These are phyloP conservation scores for Inonotus obliquus DNA, from an alignment of 1,284 basidiomycete species.

Conservation along the genomic window DNA sequence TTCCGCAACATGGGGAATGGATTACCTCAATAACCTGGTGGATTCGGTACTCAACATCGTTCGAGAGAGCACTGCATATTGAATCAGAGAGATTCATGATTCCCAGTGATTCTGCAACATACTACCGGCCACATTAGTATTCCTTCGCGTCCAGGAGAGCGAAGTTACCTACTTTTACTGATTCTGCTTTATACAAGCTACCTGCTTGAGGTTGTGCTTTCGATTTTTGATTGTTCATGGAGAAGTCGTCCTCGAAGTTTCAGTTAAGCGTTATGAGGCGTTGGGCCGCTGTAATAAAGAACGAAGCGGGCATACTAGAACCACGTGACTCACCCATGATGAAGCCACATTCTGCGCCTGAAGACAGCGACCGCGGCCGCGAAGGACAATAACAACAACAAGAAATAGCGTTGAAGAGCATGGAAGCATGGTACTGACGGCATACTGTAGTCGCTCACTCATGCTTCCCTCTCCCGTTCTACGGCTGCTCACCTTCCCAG, in stretches of 20 bases:
- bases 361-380: neutral
- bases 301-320: neutral
- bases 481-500: conserved; percentile 69
- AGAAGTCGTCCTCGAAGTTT: neutral
- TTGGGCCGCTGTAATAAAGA: no score
- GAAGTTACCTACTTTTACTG: conserved; percentile 47
- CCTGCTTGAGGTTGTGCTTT: conserved; percentile 44
- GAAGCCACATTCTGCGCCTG: neutral
- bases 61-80: conserved; percentile 83
- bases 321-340: neutral
- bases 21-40: conserved; percentile 92
- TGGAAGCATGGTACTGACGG: conserved; percentile 38
- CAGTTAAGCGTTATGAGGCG: no score
- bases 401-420: neutral
- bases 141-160: conserved; percentile 1
- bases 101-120: conserved; percentile 87
- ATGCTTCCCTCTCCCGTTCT: conserved; percentile 56
- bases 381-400: neutral
- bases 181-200: conserved; percentile 63
- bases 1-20: no score
- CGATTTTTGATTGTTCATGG: conserved; percentile 47
- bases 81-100: conserved; percentile 74
- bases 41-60: conserved; percentile 95
- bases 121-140: conserved; percentile 42
- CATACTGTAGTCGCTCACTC: conserved; percentile 73